Conservation (phyloP, 192 early-diverging fungal genomes). For the Backusella tarrabulga region DNA sequence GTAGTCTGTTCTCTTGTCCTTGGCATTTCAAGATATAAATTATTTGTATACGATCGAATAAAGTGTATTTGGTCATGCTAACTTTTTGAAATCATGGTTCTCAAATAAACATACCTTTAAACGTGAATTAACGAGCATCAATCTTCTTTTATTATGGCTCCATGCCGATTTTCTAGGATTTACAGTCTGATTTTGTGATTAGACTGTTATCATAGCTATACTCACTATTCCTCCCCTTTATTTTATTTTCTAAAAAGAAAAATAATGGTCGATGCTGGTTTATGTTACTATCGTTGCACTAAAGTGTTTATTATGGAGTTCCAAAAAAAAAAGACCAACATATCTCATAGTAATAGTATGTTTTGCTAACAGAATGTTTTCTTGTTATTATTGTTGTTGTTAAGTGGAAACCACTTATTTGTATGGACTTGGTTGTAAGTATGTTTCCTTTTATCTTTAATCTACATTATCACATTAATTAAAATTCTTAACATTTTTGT, state of each 20-base stretch:
- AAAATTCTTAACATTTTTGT: conserved; percentile 4
- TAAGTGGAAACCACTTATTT: background rate
- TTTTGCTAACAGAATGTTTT: background rate
- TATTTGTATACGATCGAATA: too few species aligned
- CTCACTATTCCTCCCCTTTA: background rate
- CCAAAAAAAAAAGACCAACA: background rate
- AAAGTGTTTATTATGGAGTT: background rate
- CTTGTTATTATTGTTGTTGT: background rate
- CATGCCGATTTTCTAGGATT: background rate
- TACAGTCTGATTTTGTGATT: background rate
- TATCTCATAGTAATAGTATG: background rate
- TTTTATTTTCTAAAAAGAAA: background rate
- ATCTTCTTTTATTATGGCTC: background rate
- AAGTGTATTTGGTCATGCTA: too few species aligned
- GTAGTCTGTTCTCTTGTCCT: too few species aligned
- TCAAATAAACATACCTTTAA: background rate
- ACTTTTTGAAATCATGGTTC: too few species aligned
- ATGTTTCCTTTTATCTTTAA: background rate
- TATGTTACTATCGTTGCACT: background rate
- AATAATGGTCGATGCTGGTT: background rate
- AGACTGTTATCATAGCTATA: background rate
- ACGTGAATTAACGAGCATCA: background rate
- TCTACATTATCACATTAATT: background rate
- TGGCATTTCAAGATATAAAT: too few species aligned
- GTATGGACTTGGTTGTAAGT: background rate